Base-by-base conservation (phyloP, 805 yeast genomes). In the Ogataea pini region DNA sequence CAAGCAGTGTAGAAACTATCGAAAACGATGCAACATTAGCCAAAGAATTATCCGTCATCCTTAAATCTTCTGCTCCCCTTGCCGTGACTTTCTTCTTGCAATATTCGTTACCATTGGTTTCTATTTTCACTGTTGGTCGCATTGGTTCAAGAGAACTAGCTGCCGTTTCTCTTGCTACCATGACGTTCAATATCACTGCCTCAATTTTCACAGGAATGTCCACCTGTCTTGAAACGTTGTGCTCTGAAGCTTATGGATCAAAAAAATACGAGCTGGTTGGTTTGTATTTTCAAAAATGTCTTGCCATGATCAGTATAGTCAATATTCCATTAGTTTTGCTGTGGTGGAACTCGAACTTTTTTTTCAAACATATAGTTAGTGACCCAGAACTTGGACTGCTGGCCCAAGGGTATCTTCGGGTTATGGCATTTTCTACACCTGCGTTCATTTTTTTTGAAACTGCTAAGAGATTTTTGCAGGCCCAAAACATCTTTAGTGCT, bases 401-500 rank as follows among this genome's bases (percentile, higher is more conserved):
- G 60, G 72, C 83, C 7, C 78, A 78, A 40, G 53, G 61, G 6
- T 82, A 72, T 55, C 66, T 82, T 46, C 65, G 80, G 52, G 57
- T 70, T 42, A 63, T 71, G 67, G 58, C 73, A 25, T 51, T 72
- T 48, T 78, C 83, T 33, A 69, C 82, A 22, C 83, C 82, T 3
- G 86, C 53, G 13, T 50, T 41, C 38, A 52, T 55, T 13, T 28
- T 61, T 24, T 77, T 76, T 54, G 89, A 84, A 65, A 80, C 80
- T 58, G 78, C 80, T 42, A 83, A 83, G 61, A 80, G 83, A 63
- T 84, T 71, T 60, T 69, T 84, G 56, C 89, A 84, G 62, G 77
- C 86, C 36, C 89, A 84, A 67, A 85, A 85, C 28, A 75, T 83
- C 8, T 85, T 83, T 66, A 86, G 82, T 60, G 89, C 89, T 2